phyloP scores from a whole-genome alignment of 768 basidiomycete genomes.

The Gymnopilus dilepis region DNA sequence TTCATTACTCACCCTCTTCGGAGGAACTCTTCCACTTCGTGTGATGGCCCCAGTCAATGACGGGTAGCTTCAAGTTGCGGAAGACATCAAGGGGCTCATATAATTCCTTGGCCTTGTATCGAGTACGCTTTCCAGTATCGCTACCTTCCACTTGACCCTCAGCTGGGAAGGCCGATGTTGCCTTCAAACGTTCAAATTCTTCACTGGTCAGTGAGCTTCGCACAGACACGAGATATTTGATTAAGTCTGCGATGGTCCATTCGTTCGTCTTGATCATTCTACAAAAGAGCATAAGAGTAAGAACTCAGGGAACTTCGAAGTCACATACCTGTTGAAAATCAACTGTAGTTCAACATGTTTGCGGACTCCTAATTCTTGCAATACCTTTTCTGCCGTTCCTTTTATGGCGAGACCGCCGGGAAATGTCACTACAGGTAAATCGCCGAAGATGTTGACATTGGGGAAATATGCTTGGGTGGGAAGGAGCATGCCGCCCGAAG shows the following conservation, averaged over 20 bases:
- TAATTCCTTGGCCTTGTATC: constrained; percentile 73
- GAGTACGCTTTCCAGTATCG: constrained; percentile 39
- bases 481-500: constrained; percentile 70
- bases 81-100: constrained; percentile 85
- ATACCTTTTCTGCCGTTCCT: constrained; percentile 71
- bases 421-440: constrained; percentile 80
- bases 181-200: constrained; percentile 55
- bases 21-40: constrained; percentile 81
- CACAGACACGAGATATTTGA: constrained; percentile 87
- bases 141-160: constrained; percentile 43
- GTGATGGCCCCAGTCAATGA: constrained; percentile 86
- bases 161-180: constrained; percentile 80
- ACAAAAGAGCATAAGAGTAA: not conserved
- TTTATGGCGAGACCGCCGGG: constrained; percentile 69
- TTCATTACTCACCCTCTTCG: constrained; percentile 76
- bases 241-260: constrained; percentile 86
- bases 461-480: constrained; percentile 84
- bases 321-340: constrained; percentile 80
- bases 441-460: constrained; percentile 87
- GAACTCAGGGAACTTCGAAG: not conserved
- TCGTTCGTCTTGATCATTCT: constrained; percentile 91
- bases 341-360: constrained; percentile 93
- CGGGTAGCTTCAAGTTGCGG: constrained; percentile 73
- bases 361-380: constrained; percentile 80
- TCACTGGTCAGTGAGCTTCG: constrained; percentile 54